Conservation (phyloP, 768 basidiomycete genomes). For the Tricholoma bakamatsutake region DNA sequence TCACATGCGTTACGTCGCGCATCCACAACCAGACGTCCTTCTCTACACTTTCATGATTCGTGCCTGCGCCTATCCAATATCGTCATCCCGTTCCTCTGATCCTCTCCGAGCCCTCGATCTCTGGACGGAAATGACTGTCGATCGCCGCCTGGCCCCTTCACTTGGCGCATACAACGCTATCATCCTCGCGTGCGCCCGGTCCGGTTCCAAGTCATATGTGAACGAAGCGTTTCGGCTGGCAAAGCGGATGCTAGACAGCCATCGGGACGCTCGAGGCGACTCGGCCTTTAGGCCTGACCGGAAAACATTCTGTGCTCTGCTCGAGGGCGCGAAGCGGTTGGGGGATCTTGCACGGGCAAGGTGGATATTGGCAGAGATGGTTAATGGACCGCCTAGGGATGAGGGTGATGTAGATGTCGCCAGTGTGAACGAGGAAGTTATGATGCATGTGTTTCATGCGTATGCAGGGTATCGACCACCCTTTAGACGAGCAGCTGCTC, state of each 20-base stretch:
- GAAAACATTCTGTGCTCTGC: constrained; percentile 72
- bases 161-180: constrained; percentile 72
- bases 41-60: constrained; percentile 86
- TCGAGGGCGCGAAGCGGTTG: constrained; percentile 84
- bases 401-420: constrained; percentile 19
- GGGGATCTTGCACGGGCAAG: constrained; percentile 80
- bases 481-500: constrained; percentile 48
- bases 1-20: constrained; percentile 95
- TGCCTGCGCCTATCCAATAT: constrained; percentile 62
- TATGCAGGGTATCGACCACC: constrained; percentile 79
- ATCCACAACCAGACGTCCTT: constrained; percentile 65
- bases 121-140: constrained; percentile 87
- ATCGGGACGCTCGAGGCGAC: constrained; percentile 59
- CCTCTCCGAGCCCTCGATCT: constrained; percentile 91
- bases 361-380: constrained; percentile 89
- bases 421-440: constrained; percentile 56
- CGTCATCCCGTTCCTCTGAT: constrained; percentile 48
- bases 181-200: constrained; percentile 74
- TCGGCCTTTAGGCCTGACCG: constrained; percentile 54
- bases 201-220: constrained; percentile 57
- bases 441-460: constrained; percentile 82
- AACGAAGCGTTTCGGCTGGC: constrained; percentile 81
- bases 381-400: constrained; percentile 29
- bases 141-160: constrained; percentile 57
- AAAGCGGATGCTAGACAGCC: constrained; percentile 78